A percentile compares a stretch with the other conserved stretches of the same genome.
Evolutionary conservation across 345 rosid species (phyloP).

Genomic region (Populus davidiana): DNA sequence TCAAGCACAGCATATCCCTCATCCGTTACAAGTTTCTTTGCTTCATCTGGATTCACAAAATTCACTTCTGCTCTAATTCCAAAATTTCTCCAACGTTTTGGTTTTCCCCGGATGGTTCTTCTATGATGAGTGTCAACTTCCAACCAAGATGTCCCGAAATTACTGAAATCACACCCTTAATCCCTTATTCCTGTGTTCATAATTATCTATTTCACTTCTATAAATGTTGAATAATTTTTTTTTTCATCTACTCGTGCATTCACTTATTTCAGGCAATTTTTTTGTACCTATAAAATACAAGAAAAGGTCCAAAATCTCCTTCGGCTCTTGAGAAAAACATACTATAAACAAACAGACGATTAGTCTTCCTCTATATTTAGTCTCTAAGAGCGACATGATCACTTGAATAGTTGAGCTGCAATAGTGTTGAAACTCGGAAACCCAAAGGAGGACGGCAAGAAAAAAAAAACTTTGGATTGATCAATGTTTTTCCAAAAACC

Average conservation of each 20-base stretch:
- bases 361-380: no score
- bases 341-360: no score
- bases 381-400: no score
- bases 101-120: constrained; percentile 36
- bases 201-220: constrained; percentile 2
- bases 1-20: constrained; percentile 74
- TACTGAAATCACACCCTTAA: constrained; percentile 49
- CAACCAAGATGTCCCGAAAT: constrained; percentile 37
- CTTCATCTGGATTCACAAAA: constrained; percentile 79
- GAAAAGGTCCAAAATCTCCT: no score
- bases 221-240: neutral
- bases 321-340: no score
- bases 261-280: no score
- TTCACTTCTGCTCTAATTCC: constrained; percentile 72
- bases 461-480: no score
- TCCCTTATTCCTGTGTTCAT: constrained; percentile 23
- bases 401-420: no score
- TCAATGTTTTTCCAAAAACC: no score
- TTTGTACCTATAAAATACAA: no score
- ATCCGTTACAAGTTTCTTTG: constrained; percentile 50
- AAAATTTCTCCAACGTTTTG: constrained; percentile 32
- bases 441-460: no score
- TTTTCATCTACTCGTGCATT: neutral
- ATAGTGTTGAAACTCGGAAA: no score
- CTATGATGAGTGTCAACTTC: constrained; percentile 41